Base-by-base conservation (phyloP, 2,329 filamentous ascomycete species). In the Talaromyces marneffei region DNA sequence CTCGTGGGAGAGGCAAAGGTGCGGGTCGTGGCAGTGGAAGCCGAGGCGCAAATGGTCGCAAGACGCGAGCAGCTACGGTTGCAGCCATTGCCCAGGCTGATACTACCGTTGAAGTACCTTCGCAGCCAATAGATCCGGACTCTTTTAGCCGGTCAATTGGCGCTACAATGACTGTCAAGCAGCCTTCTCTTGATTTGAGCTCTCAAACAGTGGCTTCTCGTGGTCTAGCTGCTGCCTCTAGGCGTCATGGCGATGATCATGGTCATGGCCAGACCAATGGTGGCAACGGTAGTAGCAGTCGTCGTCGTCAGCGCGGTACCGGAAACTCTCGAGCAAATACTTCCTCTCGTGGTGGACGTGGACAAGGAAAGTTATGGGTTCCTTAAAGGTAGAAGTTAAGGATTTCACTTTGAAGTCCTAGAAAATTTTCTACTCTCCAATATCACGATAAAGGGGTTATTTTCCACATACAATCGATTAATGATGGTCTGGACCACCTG, bases 91-190 rank as follows among this genome's bases (percentile, higher is more conserved):
- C 67, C 8, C 65, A 68, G 23, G 48, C 66, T 37, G 74, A 76
- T 56, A 66, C 65, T n/a, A 65, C 69, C 1, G 68, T 78, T 18
- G 77, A 79, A 63, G 73, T 80, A 16, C 78, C 78, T 0, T 77
- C 77, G 3, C 71, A 77, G 59, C 78, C 78, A 10, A 80, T 80
- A 48, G 78, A 80, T 57, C 78, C 78, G 0, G 73, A 80, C 65
- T 80, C 78, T 1, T 80, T 80, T 65, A 79, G 75, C 64, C 77
- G 78, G 18, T 74, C 72, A 25, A 68, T 77, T 33, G 72, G 71
- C 10, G 65, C 65, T 18, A 58, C 67, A 14, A 65, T 65, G 16
- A 57, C 67, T 25, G 58, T 64, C 27, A 77, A 75, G 61, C 63
- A 65, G 44, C 63, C 67, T 4, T 65, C 67, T 2, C 66, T 73